These are phyloP conservation scores for Trichomonas tenax DNA, from an alignment of 208 protist genomes.

Conservation along the genomic window DNA sequence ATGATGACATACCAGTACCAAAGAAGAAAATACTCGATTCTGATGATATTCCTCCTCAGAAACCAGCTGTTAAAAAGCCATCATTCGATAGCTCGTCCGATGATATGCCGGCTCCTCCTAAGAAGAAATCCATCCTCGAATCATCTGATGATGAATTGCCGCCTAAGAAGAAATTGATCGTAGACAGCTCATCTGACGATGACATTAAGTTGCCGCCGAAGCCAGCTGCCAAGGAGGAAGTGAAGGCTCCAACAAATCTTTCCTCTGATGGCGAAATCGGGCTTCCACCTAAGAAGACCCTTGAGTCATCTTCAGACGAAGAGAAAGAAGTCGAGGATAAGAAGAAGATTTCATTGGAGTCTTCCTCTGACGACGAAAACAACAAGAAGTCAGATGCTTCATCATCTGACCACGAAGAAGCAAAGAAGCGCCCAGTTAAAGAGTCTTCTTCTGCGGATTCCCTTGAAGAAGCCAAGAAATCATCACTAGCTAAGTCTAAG, in stretches of 20 bases:
- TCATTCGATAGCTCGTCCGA: not conserved
- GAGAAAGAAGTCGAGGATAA: not conserved
- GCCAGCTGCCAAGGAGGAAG: not conserved
- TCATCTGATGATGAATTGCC: not conserved
- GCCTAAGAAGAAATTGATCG: not conserved
- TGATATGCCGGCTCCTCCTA: not conserved
- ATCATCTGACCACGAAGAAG: not conserved
- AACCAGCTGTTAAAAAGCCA: not conserved
- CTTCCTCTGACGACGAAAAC: not conserved
- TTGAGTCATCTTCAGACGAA: not conserved
- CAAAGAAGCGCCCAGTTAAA: no score
- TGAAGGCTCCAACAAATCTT: not conserved
- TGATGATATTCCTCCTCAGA: not conserved
- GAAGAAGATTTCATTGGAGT: not conserved
- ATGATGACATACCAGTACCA: not conserved
- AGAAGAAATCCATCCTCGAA: not conserved
- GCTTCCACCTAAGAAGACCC: not conserved
- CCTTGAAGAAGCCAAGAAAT: no score
- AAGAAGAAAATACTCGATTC: not conserved
- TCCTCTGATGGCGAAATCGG: not conserved
- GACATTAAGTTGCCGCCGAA: not conserved
- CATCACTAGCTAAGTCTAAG: not conserved
- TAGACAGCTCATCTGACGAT: not conserved
- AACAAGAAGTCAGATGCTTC: not conserved
- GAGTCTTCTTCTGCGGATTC: no score